Percentiles rank a stretch among this genome's conserved stretches.
phyloP scores from a whole-genome alignment of 2,329 filamentous ascomycete genomes.

The Endoconidiophora polonica region DNA sequence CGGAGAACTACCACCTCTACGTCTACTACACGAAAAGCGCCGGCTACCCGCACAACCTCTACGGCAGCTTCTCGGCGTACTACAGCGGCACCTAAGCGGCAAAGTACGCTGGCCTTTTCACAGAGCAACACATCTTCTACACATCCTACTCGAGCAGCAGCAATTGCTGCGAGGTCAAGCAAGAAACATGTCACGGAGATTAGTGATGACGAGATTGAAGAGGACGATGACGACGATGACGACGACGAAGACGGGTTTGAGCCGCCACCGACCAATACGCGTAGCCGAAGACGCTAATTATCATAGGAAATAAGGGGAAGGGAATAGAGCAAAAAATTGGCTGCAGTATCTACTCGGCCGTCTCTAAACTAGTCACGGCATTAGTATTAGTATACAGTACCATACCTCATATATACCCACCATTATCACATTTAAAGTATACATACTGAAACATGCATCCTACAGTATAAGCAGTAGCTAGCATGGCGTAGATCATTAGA shows the following conservation, averaged over 20 bases:
- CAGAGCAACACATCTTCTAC: constrained; percentile 17
- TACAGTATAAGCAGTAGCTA: no score
- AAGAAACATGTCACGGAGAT: constrained; percentile 38
- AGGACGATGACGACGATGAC: constrained; percentile 45
- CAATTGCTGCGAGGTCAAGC: constrained; percentile 18
- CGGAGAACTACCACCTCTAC: no score
- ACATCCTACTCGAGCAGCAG: not conserved
- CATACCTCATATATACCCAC: no score
- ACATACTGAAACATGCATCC: no score
- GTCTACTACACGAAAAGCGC: constrained; percentile 3
- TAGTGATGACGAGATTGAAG: constrained; percentile 49
- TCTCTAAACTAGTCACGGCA: no score
- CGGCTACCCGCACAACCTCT: constrained; percentile 16
- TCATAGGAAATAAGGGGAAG: not conserved
- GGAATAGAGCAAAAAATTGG: constrained; percentile 1
- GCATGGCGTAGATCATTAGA: not conserved
- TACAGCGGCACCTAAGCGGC: constrained; percentile 21
- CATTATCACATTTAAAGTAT: no score
- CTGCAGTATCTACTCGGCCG: no score
- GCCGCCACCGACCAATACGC: constrained; percentile 17
- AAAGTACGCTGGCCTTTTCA: constrained; percentile 35
- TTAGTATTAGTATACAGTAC: no score
- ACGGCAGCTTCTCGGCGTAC: constrained; percentile 15
- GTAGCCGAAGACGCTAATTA: constrained; percentile 2
- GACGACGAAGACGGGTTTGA: constrained; percentile 38